These are phyloP conservation scores for Omphalea diandra DNA, from an alignment of 441 rosid species.

Conservation along the genomic window DNA sequence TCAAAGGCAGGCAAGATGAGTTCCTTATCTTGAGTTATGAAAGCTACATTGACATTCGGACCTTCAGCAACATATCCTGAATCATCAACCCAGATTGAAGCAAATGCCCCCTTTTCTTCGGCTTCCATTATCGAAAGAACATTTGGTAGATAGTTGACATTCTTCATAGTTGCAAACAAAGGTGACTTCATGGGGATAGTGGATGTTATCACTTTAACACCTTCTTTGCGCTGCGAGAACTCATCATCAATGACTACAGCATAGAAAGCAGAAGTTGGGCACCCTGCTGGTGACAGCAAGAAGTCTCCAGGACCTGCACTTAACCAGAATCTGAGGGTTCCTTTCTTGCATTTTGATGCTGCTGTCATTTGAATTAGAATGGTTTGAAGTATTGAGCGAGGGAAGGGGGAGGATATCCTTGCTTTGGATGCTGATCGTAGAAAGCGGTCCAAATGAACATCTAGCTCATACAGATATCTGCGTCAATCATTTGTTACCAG, in stretches of 20 bases:
- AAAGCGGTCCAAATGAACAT: slow-evolving; percentile 63
- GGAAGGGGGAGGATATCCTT: slow-evolving; percentile 56
- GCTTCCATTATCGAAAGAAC: slow-evolving; percentile 66
- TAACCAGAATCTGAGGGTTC: slow-evolving; percentile 63
- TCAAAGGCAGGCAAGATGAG: slow-evolving; percentile 57
- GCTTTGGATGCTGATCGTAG: slow-evolving; percentile 57
- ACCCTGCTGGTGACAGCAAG: slow-evolving; percentile 56
- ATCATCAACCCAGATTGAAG: slow-evolving; percentile 67
- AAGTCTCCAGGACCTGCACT: slow-evolving; percentile 70
- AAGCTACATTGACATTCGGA: slow-evolving; percentile 66
- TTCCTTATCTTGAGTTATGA: slow-evolving; percentile 49
- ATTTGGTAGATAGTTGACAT: slow-evolving; percentile 67
- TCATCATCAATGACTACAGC: slow-evolving; percentile 58
- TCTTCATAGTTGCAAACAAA: slow-evolving; percentile 50
- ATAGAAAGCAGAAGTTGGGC: slow-evolving; percentile 57
- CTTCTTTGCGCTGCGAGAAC: slow-evolving; percentile 50
- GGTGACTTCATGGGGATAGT: slow-evolving; percentile 59
- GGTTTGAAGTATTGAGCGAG: slow-evolving; percentile 55
- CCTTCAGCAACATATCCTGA: slow-evolving; percentile 64
- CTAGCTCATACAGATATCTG: slow-evolving; percentile 63
- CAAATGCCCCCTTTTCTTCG: slow-evolving; percentile 56
- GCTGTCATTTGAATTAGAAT: slow-evolving; percentile 57
- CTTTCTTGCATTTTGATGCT: slow-evolving; percentile 57
- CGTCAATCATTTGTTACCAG: slow-evolving; percentile 5
- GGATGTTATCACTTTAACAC: slow-evolving; percentile 61